Evolutionary conservation across 164 flowering plant genomes (phyloP).

Genomic region (Taxillus chinensis): DNA sequence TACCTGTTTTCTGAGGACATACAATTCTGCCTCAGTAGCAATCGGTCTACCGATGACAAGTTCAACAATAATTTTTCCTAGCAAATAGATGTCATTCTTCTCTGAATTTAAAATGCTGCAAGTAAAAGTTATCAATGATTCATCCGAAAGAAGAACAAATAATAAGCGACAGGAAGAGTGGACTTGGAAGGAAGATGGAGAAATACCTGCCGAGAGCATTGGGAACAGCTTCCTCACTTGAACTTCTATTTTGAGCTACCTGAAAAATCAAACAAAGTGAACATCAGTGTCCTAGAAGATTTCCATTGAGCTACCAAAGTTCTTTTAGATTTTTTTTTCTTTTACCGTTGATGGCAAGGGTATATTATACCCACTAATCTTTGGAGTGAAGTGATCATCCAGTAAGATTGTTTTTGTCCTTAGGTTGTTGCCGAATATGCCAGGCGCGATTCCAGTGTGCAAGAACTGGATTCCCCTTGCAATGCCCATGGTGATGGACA

Average conservation of each 20-base stretch:
- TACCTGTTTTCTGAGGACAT: slow-evolving; percentile 52
- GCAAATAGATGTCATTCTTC: slow-evolving; percentile 59
- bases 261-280: no score
- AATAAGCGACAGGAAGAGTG: background rate
- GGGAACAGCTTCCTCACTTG: slow-evolving; percentile 13
- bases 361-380: background rate
- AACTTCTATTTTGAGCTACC: slow-evolving; percentile 31
- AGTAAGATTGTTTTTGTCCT: background rate
- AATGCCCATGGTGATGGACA: background rate
- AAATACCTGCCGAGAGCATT: slow-evolving; percentile 8
- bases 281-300: slow-evolving; percentile 63
- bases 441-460: slow-evolving; percentile 1
- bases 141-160: background rate
- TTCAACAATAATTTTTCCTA: slow-evolving; percentile 58
- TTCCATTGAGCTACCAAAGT: slow-evolving; percentile 66
- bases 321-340: slow-evolving; percentile 64
- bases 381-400: background rate
- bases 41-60: slow-evolving; percentile 47
- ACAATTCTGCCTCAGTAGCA: slow-evolving; percentile 34
- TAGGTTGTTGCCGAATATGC: background rate
- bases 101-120: slow-evolving; percentile 37
- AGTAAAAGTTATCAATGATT: background rate
- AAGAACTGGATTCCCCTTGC: slow-evolving; percentile 4
- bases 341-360: background rate
- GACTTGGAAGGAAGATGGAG: background rate